Evolutionary conservation across 805 yeast genomes (phyloP), one percentile per base, ranked within the genome.

Genomic region (Wickerhamiella alocasiicola): DNA sequence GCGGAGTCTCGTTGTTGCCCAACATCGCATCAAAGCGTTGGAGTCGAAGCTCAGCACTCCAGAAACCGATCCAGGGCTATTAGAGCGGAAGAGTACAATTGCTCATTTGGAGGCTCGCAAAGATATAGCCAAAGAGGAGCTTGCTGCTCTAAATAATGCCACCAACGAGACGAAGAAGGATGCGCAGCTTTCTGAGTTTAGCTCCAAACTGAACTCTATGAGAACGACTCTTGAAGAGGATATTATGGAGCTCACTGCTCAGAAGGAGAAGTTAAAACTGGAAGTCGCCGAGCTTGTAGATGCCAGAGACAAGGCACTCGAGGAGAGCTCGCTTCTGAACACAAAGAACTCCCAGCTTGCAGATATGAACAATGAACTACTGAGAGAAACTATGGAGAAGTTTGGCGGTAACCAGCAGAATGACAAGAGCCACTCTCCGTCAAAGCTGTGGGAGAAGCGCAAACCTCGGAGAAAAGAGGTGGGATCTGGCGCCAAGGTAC

Each of bases 141-240:
- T 62, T 31, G 70, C 65, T 41, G 49, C 67, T 3, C 49, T 76
- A 9, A 53, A 58, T 12, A 57, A 56, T 30, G 65, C 44, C 9
- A 17, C 24, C 69, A 45, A 63, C 65, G 27, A 15, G 11, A 54
- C 64, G 1, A 59, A 37, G 31, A 27, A 42, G 18, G 35, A 25
- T 6, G 44, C 28, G 29, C 65, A 54, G 24, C 42, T 54, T 5
- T 46, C 44, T n/a, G 49, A 51, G 43, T 55, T 58, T 30, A 40
- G 80, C 11, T 68, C 65, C 36, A 67, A 61, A 15, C 60, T 84
- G 46, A 66, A 60, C 23, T 45, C 50, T 0, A 68, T 69, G 35
- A 77, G 70, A 57, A 63, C 61, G 25, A 56, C 60, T 13, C 57
- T 83, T 39, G 60, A 58, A 35, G 46, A 49, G 13, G 82, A 76